Percentiles rank a stretch among this genome's conserved stretches.
phyloP scores from a whole-genome alignment of 1,284 basidiomycete genomes.

The Malassezia yamatoensis region DNA sequence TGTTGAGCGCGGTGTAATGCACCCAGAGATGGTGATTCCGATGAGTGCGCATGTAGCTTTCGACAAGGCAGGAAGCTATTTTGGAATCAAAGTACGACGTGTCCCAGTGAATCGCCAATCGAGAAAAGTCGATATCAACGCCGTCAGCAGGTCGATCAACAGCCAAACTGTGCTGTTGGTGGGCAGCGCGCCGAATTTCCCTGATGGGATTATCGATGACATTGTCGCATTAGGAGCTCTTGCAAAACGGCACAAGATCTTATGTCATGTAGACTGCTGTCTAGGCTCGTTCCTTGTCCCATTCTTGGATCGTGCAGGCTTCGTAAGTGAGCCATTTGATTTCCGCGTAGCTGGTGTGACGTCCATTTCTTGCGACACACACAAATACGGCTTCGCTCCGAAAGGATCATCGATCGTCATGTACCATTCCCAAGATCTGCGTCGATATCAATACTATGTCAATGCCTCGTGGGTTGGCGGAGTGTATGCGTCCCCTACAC shows the following conservation, averaged over 20 bases:
- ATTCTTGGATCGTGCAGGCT: constrained; percentile 40
- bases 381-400: constrained; percentile 48
- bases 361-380: constrained; percentile 44
- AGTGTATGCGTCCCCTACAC: constrained; percentile 42
- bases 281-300: constrained; percentile 49
- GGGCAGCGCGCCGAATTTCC: constrained; percentile 70
- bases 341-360: constrained; percentile 46
- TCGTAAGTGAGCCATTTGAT: constrained; percentile 40
- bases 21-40: constrained; percentile 87
- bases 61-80: constrained; percentile 80
- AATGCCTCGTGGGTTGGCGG: constrained; percentile 46
- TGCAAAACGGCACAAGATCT: constrained; percentile 66
- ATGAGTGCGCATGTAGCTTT: constrained; percentile 86
- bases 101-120: constrained; percentile 75
- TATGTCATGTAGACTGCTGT: constrained; percentile 64
- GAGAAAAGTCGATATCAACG: constrained; percentile 67
- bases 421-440: constrained; percentile 31
- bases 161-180: constrained; percentile 58
- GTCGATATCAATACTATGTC: constrained; percentile 46
- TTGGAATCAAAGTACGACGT: constrained; percentile 80
- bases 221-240: constrained; percentile 69
- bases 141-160: constrained; percentile 57
- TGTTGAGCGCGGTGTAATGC: constrained; percentile 70
- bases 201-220: constrained; percentile 57
- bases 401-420: constrained; percentile 42